A percentile compares a stretch with the other conserved stretches of the same genome.
These are phyloP conservation scores for Cladobotryum protrusum DNA, from an alignment of 2,329 filamentous ascomycete species.

Conservation along the genomic window DNA sequence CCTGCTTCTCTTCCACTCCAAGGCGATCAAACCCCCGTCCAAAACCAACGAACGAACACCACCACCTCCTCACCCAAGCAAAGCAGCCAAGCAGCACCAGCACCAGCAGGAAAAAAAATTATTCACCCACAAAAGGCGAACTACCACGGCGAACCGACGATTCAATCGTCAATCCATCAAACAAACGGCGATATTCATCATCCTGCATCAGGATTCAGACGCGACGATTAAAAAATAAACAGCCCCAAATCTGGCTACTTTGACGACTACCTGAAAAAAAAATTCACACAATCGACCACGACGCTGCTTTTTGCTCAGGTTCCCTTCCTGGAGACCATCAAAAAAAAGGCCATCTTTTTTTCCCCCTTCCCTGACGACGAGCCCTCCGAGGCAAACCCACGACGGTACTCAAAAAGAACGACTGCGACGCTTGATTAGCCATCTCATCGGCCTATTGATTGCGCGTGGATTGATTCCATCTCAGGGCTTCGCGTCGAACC, in stretches of 20 bases:
- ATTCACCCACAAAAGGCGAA: not conserved
- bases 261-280: slow-evolving; percentile 3
- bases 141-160: slow-evolving; percentile 11
- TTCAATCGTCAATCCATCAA: slow-evolving; percentile 8
- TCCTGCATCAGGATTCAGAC: slow-evolving; percentile 4
- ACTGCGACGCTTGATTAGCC: not conserved
- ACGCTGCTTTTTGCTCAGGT: not conserved
- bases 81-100: too few relatives aligned
- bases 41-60: slow-evolving; percentile 3
- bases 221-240: slow-evolving; percentile 10
- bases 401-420: slow-evolving; percentile 22
- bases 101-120: too few relatives aligned
- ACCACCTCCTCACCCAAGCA: not conserved
- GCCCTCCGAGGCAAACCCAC: slow-evolving; percentile 25
- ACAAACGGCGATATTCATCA: not conserved
- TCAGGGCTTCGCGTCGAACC: not conserved
- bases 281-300: not conserved
- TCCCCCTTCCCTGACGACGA: slow-evolving; percentile 15
- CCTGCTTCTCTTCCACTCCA: slow-evolving; percentile 10
- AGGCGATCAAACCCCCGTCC: slow-evolving; percentile 3
- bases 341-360: too few relatives aligned
- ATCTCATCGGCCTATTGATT: not conserved
- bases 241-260: not conserved
- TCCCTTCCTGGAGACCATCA: slow-evolving; percentile 14
- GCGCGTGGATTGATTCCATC: not conserved